These are phyloP conservation scores for Speleostelium caveatum DNA, from an alignment of 78 protist genomes.

Conservation along the genomic window DNA sequence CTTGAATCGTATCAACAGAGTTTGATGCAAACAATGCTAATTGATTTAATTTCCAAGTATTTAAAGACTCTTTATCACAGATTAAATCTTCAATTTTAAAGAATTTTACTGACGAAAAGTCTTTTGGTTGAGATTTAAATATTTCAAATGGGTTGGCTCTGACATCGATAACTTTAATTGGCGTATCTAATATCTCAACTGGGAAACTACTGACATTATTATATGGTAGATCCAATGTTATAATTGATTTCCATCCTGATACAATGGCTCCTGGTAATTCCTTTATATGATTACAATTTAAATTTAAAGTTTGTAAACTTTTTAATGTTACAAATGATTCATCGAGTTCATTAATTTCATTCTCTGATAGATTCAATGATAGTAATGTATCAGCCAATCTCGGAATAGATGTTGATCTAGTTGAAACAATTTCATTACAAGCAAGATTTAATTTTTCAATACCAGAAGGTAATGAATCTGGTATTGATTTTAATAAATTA, in stretches of 20 bases:
- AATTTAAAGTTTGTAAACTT: slow-evolving; percentile 1
- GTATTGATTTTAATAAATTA: slow-evolving; percentile 15
- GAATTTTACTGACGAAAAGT: neutral
- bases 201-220: slow-evolving; percentile 26
- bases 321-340: neutral
- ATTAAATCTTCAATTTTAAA: slow-evolving; percentile 27
- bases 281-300: slow-evolving; percentile 35
- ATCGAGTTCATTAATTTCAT: slow-evolving; percentile 20
- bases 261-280: slow-evolving; percentile 13
- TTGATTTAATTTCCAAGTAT: neutral
- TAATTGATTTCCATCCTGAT: slow-evolving; percentile 19
- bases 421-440: slow-evolving; percentile 18
- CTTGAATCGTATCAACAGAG: no score
- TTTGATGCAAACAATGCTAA: neutral
- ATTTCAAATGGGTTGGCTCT: slow-evolving; percentile 35
- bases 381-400: neutral
- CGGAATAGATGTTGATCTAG: neutral
- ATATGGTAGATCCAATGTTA: slow-evolving; percentile 34
- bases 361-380: slow-evolving; percentile 40
- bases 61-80: slow-evolving; percentile 6
- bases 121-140: neutral
- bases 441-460: slow-evolving; percentile 37
- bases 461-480: slow-evolving; percentile 29
- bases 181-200: neutral
- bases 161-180: slow-evolving; percentile 24